These are phyloP conservation scores for Talaromyces borbonicus DNA, from an alignment of 495 filamentous ascomycete species.

Conservation along the genomic window DNA sequence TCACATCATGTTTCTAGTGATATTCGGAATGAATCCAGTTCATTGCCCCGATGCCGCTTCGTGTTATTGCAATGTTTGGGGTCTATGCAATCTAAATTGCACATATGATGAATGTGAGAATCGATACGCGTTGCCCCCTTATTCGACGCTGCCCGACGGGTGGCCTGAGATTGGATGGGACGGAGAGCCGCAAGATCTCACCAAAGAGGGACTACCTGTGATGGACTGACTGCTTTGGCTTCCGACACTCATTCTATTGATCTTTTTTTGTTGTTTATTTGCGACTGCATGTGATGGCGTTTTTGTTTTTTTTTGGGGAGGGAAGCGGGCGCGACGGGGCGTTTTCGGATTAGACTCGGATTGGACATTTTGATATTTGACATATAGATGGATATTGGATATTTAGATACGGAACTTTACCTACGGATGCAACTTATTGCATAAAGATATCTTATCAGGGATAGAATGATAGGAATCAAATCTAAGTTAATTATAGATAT, in stretches of 20 bases:
- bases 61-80: constrained; percentile 59
- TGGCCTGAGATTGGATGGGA: constrained; percentile 46
- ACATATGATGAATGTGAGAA: constrained; percentile 25
- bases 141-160: constrained; percentile 34
- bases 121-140: constrained; percentile 40
- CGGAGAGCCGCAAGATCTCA: constrained; percentile 34
- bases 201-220: constrained; percentile 20
- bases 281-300: not conserved
- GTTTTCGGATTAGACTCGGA: not conserved
- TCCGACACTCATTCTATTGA: not conserved
- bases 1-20: constrained; percentile 24
- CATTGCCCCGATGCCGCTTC: constrained; percentile 46
- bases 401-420: not conserved
- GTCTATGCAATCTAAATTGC: constrained; percentile 44
- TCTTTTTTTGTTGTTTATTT: not conserved
- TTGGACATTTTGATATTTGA: not conserved
- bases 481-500: too few relatives aligned
- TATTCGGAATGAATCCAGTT: constrained; percentile 41
- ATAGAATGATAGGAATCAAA: too few relatives aligned
- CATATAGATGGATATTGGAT: not conserved
- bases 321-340: not conserved
- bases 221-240: not conserved
- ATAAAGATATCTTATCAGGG: too few relatives aligned
- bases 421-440: too few relatives aligned
- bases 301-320: not conserved